Evolutionary conservation across 805 yeast genomes (phyloP).

Genomic region (Wickerhamiella occidentalis): DNA sequence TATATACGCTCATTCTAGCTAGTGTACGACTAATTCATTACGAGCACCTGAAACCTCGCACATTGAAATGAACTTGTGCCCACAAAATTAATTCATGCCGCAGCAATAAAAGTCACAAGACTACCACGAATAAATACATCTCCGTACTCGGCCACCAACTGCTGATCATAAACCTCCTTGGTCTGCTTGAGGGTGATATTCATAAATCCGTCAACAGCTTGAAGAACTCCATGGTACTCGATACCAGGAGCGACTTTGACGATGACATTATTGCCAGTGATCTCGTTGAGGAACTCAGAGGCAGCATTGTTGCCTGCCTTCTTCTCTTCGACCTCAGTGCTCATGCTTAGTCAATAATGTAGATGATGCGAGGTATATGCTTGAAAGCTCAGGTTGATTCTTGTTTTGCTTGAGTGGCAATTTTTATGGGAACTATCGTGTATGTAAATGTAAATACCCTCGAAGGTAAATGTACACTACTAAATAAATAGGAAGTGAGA

Average conservation of each 20-base stretch:
- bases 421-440: too few species aligned
- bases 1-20: background rate
- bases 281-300: slow-evolving; percentile 49
- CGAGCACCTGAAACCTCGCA: background rate
- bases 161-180: slow-evolving; percentile 47
- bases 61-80: background rate
- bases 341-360: background rate
- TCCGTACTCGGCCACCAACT: slow-evolving; percentile 43
- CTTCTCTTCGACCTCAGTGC: slow-evolving; percentile 6
- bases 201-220: slow-evolving; percentile 94
- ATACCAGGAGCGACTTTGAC: slow-evolving; percentile 83
- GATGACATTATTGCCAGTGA: slow-evolving; percentile 66
- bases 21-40: background rate
- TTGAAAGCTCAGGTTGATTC: too few species aligned
- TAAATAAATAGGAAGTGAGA: too few species aligned
- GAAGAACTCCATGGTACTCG: slow-evolving; percentile 63
- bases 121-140: slow-evolving; percentile 84
- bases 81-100: slow-evolving; percentile 15
- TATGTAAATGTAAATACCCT: too few species aligned
- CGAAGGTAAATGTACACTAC: too few species aligned
- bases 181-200: slow-evolving; percentile 78
- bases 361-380: too few species aligned
- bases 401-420: too few species aligned
- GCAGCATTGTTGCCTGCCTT: slow-evolving; percentile 21
- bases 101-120: slow-evolving; percentile 33